Percentiles rank a stretch among this genome's conserved stretches.
Conservation (phyloP, 192 early-diverging fungal species). For the Coemansia sp. region DNA sequence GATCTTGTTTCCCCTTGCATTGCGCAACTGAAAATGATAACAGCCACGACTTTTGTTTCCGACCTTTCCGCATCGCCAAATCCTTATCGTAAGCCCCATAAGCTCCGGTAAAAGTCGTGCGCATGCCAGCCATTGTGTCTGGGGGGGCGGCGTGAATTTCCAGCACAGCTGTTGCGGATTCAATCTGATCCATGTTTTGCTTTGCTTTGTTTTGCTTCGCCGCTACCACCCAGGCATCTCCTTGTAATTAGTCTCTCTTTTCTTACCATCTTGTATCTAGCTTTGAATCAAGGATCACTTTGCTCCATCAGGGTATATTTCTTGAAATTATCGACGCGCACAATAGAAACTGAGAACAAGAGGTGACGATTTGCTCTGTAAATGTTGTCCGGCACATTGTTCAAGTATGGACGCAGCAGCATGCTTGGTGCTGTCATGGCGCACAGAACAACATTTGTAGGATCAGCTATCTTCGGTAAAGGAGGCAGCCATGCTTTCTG, state of each 20-base stretch:
- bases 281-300: neutral
- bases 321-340: too few relatives aligned
- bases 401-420: neutral
- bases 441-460: neutral
- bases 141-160: neutral
- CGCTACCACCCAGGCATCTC: neutral
- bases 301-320: neutral
- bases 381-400: neutral
- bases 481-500: neutral
- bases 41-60: too few relatives aligned
- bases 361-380: too few relatives aligned
- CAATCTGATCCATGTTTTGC: neutral
- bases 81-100: neutral
- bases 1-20: too few relatives aligned
- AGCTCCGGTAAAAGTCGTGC: neutral
- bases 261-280: neutral
- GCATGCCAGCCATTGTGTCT: neutral
- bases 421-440: neutral
- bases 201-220: neutral
- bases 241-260: neutral
- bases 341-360: too few relatives aligned
- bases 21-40: too few relatives aligned
- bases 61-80: too few relatives aligned
- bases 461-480: neutral
- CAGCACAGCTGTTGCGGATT: neutral